A percentile compares a stretch with the other conserved stretches of the same genome.
Conservation (phyloP, 805 yeast species). For the Cyberlindnera xishuangbannaensis region DNA sequence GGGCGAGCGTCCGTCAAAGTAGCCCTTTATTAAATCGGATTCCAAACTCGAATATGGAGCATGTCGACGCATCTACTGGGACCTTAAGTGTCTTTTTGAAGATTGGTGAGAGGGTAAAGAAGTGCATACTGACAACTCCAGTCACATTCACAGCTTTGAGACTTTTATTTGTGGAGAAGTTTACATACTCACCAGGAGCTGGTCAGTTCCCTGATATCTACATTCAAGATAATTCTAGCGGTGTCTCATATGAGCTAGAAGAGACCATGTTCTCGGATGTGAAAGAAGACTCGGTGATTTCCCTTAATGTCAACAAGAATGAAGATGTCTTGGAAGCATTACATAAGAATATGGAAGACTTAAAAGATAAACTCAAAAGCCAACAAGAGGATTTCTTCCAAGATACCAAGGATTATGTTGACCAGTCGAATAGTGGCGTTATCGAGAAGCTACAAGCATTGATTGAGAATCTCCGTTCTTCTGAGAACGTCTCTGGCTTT, state of each 20-base stretch:
- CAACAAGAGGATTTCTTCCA: slow-evolving; percentile 14
- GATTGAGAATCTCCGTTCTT: slow-evolving; percentile 1
- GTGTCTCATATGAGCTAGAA: slow-evolving; percentile 75
- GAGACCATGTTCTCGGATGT: slow-evolving; percentile 58
- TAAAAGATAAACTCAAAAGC: slow-evolving; percentile 13
- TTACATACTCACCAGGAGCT: slow-evolving; percentile 74
- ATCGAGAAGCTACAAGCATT: slow-evolving; percentile 15
- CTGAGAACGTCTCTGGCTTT: no score
- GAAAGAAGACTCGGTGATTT: slow-evolving; percentile 50
- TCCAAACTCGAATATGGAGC: slow-evolving; percentile 1
- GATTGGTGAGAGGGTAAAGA: slow-evolving; percentile 49
- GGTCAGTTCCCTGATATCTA: slow-evolving; percentile 74
- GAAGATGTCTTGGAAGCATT: slow-evolving; percentile 14
- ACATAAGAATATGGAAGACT: slow-evolving; percentile 15
- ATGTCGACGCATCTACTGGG: background rate
- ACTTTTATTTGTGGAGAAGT: slow-evolving; percentile 76
- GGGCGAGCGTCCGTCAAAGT: slow-evolving; percentile 11
- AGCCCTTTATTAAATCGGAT: slow-evolving; percentile 11
- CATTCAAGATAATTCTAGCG: slow-evolving; percentile 53
- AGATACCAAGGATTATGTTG: slow-evolving; percentile 20
- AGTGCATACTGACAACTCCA: slow-evolving; percentile 31
- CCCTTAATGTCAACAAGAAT: slow-evolving; percentile 44
- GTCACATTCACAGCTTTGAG: slow-evolving; percentile 42
- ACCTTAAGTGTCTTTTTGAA: slow-evolving; percentile 39
- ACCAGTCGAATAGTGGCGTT: slow-evolving; percentile 19